Evolutionary conservation across 2,329 filamentous ascomycete species (phyloP).

Genomic region (Clarireedia hainanense): DNA sequence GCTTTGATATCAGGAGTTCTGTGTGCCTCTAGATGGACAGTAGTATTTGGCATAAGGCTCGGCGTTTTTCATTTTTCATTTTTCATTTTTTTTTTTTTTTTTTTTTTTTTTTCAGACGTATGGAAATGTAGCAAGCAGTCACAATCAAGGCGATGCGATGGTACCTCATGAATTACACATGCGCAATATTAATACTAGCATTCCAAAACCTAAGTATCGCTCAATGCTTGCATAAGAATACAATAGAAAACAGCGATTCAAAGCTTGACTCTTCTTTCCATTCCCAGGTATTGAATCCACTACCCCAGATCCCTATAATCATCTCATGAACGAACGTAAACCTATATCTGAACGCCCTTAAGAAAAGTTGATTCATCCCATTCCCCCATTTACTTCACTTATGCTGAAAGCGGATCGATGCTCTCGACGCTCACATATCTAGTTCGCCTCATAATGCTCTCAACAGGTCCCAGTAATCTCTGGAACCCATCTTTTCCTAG

Average conservation of each 20-base stretch:
- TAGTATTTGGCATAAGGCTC: too few species aligned
- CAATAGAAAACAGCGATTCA: conserved; percentile 12
- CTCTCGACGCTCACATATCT: conserved; percentile 56
- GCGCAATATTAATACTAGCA: conserved; percentile 5
- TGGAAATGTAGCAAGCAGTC: too few species aligned
- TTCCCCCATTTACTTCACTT: conserved; percentile 17
- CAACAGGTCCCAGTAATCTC: conserved; percentile 82
- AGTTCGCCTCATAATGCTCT: conserved; percentile 82
- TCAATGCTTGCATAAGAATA: conserved; percentile 3
- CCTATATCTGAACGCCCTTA: conserved; percentile 25
- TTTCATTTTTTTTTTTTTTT: too few species aligned
- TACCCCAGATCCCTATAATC: conserved; percentile 19
- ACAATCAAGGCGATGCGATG: neutral
- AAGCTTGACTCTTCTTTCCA: conserved; percentile 15
- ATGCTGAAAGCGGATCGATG: conserved; percentile 54
- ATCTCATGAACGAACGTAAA: conserved; percentile 26
- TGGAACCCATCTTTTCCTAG: conserved; percentile 94
- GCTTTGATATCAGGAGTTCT: too few species aligned
- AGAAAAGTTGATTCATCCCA: conserved; percentile 14
- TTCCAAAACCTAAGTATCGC: conserved; percentile 3
- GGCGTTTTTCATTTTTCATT: too few species aligned
- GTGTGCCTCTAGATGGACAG: neutral
- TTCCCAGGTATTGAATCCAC: conserved; percentile 23
- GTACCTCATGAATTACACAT: too few species aligned
- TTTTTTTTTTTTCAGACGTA: too few species aligned